phyloP scores from a whole-genome alignment of 2,329 filamentous ascomycete genomes.

The Arthrobotrys pseudoclavata region DNA sequence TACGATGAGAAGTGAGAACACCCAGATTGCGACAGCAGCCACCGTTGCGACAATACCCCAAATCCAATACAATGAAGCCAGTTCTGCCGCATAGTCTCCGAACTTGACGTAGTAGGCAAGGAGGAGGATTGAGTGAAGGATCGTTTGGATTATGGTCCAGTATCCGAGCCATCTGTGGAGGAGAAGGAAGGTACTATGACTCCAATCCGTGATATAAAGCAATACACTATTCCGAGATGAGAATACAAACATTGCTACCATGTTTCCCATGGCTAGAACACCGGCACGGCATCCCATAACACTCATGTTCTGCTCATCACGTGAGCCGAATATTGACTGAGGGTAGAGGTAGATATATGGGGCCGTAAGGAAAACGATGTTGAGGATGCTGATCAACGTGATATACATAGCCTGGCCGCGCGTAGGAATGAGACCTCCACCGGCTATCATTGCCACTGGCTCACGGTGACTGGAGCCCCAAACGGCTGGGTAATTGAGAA shows the following conservation, averaged over 20 bases:
- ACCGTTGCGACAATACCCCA: constrained; percentile 65
- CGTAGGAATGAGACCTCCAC: constrained; percentile 65
- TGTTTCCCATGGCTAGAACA: constrained; percentile 65
- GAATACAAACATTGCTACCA: constrained; percentile 65
- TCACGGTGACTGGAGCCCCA: constrained; percentile 65
- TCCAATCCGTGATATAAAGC: constrained; percentile 66
- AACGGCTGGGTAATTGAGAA: constrained; percentile 64
- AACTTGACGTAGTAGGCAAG: constrained; percentile 63
- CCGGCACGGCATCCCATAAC: constrained; percentile 62
- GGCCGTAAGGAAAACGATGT: constrained; percentile 64
- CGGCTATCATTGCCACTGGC: constrained; percentile 61
- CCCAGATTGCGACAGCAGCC: constrained; percentile 63
- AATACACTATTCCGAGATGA: constrained; percentile 66
- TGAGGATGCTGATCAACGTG: constrained; percentile 65
- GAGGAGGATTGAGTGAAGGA: constrained; percentile 65
- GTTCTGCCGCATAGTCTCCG: constrained; percentile 62
- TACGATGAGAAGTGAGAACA: constrained; percentile 63
- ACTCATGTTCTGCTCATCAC: constrained; percentile 64
- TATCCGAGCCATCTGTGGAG: constrained; percentile 66
- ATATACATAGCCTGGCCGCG: constrained; percentile 66
- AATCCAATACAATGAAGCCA: constrained; percentile 64
- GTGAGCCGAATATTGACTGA: constrained; percentile 63
- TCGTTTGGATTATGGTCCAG: constrained; percentile 62
- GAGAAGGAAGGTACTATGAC: constrained; percentile 65
- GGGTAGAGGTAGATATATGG: constrained; percentile 64